Evolutionary conservation across 83 land plant species (phyloP), one percentile per base, ranked within the genome.

Genomic region (Picea engelmannii): DNA sequence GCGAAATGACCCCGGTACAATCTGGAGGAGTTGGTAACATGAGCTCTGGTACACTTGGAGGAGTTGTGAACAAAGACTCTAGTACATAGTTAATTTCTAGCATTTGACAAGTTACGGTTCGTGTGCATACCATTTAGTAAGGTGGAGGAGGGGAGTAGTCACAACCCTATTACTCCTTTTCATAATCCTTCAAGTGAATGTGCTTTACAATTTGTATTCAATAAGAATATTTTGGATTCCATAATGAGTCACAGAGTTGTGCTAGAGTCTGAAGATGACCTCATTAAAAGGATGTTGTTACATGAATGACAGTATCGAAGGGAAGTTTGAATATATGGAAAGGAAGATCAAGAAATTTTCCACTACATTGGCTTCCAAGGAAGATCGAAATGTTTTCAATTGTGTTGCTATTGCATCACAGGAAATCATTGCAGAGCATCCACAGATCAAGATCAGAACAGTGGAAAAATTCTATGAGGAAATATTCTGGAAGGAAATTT

Each of bases 391-490:
- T 62, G 87, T 91, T 84, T 83, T 86, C 11, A 68, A 85, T 65
- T 94, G 94, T 85, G 90, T 94, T 65, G 89, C 95, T 65, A 76
- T 91, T 78, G 98, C 99, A 82, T 97, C 98, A 35, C 96, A 95
- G 97, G 98, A 38, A 38, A 38, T 38, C 40, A 38, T 38, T 95
- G 62, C 92, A 64, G 98, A 98, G 35, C 99, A 96, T 88, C 93
- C 97, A 67, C 89, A 92, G 21, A 90, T 98, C 71, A 94, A 92
- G 79, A 90, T 84, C 77, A 94, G 97, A 38, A 82, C 84, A 25
- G 84, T 90, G 2, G 87, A 96, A 76, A 85, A 79, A 84, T 86
- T 85, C 58, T 95, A 89, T 87, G 86, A 88, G 77, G 92, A 98
- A 40, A 89, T 98, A 31, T 98, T 98, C 80, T 87, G 82, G 27